phyloP scores from a whole-genome alignment of 2,329 filamentous ascomycete species.

The Ophiobolus disseminans region DNA sequence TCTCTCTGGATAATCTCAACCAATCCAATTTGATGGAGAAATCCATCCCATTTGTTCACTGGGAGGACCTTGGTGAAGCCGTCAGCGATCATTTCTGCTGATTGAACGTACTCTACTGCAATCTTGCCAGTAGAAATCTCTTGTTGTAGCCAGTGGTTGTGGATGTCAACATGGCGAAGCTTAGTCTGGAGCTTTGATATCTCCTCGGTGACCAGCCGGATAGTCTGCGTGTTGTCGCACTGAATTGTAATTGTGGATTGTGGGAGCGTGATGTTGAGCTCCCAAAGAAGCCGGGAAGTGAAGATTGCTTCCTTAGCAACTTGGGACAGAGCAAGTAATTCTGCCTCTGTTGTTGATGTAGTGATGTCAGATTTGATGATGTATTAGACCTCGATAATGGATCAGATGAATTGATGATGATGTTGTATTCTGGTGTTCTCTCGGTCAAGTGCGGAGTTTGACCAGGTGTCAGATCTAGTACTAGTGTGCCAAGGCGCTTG shows the following conservation, averaged over 20 bases:
- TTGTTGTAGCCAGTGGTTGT: slow-evolving; percentile 12
- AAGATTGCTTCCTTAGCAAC: slow-evolving; percentile 13
- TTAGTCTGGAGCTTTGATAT: slow-evolving; percentile 7
- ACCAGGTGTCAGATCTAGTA: too few relatives aligned
- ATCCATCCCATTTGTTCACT: slow-evolving; percentile 5
- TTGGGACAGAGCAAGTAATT: slow-evolving; percentile 9
- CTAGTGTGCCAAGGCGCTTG: too few relatives aligned
- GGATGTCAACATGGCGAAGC: slow-evolving; percentile 12
- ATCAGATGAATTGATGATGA: too few relatives aligned
- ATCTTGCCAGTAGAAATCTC: slow-evolving; percentile 6
- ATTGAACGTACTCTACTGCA: slow-evolving; percentile 3
- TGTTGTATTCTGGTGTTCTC: too few relatives aligned
- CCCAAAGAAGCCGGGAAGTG: slow-evolving; percentile 1
- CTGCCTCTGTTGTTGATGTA: too few relatives aligned
- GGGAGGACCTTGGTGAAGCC: slow-evolving; percentile 8
- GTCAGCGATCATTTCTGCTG: slow-evolving; percentile 8
- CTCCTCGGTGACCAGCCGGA: slow-evolving; percentile 3
- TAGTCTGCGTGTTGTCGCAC: slow-evolving; percentile 13
- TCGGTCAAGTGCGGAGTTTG: too few relatives aligned
- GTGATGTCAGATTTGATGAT: too few relatives aligned
- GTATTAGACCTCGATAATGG: too few relatives aligned
- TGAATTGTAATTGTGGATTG: slow-evolving; percentile 4
- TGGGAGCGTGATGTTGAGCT: slow-evolving; percentile 4
- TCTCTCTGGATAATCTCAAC: not conserved
- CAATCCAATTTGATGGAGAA: not conserved